Percentiles rank a stretch among this genome's conserved stretches.
Evolutionary conservation across 352 stramenopile species (phyloP).

Genomic region (Pythium grandisporangium): DNA sequence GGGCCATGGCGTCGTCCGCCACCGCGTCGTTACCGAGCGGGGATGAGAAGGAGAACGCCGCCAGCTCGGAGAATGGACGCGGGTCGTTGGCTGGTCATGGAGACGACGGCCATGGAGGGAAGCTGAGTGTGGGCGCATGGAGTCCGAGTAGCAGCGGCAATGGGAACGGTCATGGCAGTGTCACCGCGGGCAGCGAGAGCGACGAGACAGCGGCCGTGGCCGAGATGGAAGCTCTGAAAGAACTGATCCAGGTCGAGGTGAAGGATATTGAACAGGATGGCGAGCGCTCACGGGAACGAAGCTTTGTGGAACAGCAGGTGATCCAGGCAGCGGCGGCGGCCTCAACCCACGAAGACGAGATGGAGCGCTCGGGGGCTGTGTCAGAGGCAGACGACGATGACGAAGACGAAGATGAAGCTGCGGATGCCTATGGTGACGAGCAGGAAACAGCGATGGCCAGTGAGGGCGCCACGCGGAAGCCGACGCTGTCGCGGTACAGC

Average conservation of each 20-base stretch:
- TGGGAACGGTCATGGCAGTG: no score
- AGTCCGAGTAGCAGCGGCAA: no score
- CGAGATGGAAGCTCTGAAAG: slow-evolving; percentile 24
- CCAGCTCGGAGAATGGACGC: no score
- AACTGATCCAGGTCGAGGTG: slow-evolving; percentile 71
- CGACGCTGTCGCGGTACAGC: slow-evolving; percentile 1
- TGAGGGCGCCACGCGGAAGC: slow-evolving; percentile 14
- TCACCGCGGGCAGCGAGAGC: background rate
- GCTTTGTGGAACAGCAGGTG: slow-evolving; percentile 46
- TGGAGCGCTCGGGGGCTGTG: slow-evolving; percentile 1
- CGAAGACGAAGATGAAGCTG: slow-evolving; percentile 16
- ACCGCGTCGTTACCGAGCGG: slow-evolving; percentile 26
- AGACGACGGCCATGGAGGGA: no score
- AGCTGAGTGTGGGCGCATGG: no score
- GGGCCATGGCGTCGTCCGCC: background rate
- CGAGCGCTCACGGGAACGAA: slow-evolving; percentile 56
- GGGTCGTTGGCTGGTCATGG: no score
- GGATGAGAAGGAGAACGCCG: slow-evolving; percentile 10
- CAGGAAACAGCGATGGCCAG: background rate
- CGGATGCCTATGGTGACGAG: slow-evolving; percentile 5
- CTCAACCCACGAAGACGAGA: slow-evolving; percentile 3
- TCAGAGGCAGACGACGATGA: slow-evolving; percentile 16
- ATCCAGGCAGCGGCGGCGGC: no score
- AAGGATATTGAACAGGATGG: slow-evolving; percentile 64
- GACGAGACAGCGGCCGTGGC: slow-evolving; percentile 3